Conservation (phyloP, 2,329 filamentous ascomycete species). For the Neurospora crassa region DNA sequence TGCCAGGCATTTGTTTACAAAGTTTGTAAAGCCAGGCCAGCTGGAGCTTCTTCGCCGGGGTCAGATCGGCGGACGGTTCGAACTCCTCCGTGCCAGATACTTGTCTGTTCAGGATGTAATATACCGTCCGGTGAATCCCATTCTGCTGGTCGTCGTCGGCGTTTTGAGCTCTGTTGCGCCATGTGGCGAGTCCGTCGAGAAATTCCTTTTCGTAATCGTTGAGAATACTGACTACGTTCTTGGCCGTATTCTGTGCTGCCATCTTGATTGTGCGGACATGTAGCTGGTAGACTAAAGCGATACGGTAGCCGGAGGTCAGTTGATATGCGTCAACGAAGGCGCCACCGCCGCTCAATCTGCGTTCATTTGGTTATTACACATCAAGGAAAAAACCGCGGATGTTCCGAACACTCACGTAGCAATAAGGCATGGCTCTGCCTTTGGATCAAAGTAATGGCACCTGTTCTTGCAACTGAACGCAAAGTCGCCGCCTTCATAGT, state of each 20-base stretch:
- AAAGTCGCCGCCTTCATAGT: background rate
- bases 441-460: background rate
- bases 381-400: background rate
- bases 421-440: background rate
- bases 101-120: background rate
- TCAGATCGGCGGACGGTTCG: background rate
- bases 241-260: background rate
- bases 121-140: background rate
- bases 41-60: background rate
- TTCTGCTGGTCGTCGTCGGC: background rate
- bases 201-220: background rate
- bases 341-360: background rate
- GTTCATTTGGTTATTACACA: background rate
- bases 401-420: background rate
- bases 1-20: background rate
- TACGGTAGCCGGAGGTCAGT: background rate
- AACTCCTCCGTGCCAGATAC: background rate
- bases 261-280: background rate
- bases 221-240: background rate
- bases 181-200: background rate
- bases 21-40: background rate
- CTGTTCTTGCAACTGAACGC: background rate
- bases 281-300: background rate
- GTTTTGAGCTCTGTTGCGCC: background rate
- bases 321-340: background rate